Evolutionary conservation across 2,329 filamentous ascomycete species (phyloP).

Genomic region (Scedosporium apiospermum): DNA sequence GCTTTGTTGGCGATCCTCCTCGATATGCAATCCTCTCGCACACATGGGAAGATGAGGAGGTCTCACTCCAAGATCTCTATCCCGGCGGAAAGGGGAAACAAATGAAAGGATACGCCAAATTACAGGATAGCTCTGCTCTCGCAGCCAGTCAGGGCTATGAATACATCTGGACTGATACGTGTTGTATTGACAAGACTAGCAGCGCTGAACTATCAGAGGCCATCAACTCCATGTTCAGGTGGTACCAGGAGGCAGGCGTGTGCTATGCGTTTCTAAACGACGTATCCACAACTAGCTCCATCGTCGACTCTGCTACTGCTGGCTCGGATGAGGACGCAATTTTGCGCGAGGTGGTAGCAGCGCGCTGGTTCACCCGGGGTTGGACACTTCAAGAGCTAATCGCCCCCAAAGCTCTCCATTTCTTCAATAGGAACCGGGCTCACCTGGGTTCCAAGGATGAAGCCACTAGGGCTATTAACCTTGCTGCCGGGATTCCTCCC

Average conservation of each 20-base stretch:
- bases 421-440: conserved; percentile 19
- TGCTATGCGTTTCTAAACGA: conserved; percentile 18
- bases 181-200: conserved; percentile 19
- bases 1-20: conserved; percentile 4
- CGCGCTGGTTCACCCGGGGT: conserved; percentile 9
- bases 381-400: conserved; percentile 61
- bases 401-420: conserved; percentile 23
- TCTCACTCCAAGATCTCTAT: conserved; percentile 9
- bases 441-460: conserved; percentile 9
- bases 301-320: not conserved
- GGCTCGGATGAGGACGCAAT: conserved; percentile 14
- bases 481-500: conserved; percentile 14
- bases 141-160: not conserved
- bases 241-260: conserved; percentile 14
- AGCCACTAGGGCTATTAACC: conserved; percentile 3
- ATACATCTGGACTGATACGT: conserved; percentile 20
- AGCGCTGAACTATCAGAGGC: conserved; percentile 17
- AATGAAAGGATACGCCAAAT: conserved; percentile 12
- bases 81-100: conserved; percentile 15
- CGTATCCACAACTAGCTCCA: conserved; percentile 10
- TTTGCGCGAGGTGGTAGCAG: conserved; percentile 21
- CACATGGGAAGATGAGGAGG: conserved; percentile 13
- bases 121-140: not conserved
- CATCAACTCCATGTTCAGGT: conserved; percentile 10
- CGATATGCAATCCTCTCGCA: conserved; percentile 17